Conservation (phyloP, 129 eudicot species). For the Chrysanthemum makinoi region DNA sequence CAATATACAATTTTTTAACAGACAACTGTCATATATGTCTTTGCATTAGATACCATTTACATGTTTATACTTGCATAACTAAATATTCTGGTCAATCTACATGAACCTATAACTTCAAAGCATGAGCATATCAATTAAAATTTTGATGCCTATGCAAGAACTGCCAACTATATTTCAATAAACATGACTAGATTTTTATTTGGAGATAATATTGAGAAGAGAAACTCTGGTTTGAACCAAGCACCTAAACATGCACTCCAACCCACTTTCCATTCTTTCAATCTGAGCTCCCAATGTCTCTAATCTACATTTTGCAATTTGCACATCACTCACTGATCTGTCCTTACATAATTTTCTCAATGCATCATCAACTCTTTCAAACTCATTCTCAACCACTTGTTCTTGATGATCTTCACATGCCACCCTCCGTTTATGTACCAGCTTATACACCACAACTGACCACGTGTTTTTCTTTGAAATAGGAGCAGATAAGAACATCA, state of each 20-base stretch:
- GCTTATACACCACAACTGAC: constrained; percentile 35
- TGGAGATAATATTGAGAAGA: constrained; percentile 35
- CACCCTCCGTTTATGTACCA: constrained; percentile 23
- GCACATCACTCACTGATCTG: neutral
- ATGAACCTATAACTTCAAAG: neutral
- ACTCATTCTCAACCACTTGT: constrained; percentile 15
- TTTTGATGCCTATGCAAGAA: constrained; percentile 13
- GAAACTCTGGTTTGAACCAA: constrained; percentile 30
- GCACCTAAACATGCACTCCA: constrained; percentile 32
- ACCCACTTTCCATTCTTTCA: constrained; percentile 30
- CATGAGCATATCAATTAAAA: constrained; percentile 31
- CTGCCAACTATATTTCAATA: neutral
- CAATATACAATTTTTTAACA: too few species aligned
- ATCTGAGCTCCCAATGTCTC: constrained; percentile 27
- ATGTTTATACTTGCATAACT: neutral
- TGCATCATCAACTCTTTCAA: constrained; percentile 22
- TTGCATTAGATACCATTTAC: neutral
- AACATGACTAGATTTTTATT: constrained; percentile 8
- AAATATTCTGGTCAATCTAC: neutral
- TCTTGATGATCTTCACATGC: constrained; percentile 28
- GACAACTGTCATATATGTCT: too few species aligned
- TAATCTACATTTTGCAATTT: constrained; percentile 25
- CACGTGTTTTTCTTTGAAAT: constrained; percentile 32
- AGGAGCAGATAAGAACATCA: constrained; percentile 24
- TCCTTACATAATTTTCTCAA: constrained; percentile 21